A percentile compares a stretch with the other conserved stretches of the same genome.
Evolutionary conservation across 148 eudicot genomes (phyloP).

Genomic region (Rhododendron ovatum): DNA sequence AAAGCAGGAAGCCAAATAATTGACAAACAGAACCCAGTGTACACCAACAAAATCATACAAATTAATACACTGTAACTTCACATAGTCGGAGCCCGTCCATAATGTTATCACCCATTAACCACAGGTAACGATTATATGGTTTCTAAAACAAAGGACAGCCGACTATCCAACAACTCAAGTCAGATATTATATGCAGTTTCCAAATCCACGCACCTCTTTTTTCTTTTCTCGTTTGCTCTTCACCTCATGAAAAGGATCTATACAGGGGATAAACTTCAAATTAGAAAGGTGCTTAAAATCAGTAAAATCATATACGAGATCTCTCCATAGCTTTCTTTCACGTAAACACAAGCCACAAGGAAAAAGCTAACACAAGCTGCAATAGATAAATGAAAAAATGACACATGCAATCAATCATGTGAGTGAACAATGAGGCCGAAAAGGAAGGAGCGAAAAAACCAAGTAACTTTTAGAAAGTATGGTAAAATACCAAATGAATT

Average conservation of each 20-base stretch:
- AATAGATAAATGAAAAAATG: not conserved
- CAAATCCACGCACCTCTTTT: conserved; percentile 75
- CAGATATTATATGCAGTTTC: conserved; percentile 8
- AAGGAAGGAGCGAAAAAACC: not conserved
- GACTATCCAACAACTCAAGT: not conserved
- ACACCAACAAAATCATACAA: not conserved
- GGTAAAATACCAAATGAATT: not conserved
- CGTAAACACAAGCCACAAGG: not conserved
- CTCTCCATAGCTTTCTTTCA: not conserved
- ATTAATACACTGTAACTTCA: not conserved
- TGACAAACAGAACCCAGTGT: not conserved
- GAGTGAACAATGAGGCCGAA: not conserved
- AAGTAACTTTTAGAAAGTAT: not conserved
- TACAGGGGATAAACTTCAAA: conserved; percentile 29
- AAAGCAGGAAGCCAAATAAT: not conserved
- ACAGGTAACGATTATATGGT: not conserved
- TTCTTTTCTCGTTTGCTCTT: conserved; percentile 99
- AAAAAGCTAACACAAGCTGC: not conserved
- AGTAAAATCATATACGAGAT: conserved; percentile 1
- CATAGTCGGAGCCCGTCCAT: not conserved
- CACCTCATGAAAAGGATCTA: conserved; percentile 96
- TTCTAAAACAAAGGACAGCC: not conserved
- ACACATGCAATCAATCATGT: not conserved
- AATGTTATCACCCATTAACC: not conserved
- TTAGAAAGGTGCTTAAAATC: conserved; percentile 26